phyloP scores from a whole-genome alignment of 305 asterid species.

The Nicotiana rustica region DNA sequence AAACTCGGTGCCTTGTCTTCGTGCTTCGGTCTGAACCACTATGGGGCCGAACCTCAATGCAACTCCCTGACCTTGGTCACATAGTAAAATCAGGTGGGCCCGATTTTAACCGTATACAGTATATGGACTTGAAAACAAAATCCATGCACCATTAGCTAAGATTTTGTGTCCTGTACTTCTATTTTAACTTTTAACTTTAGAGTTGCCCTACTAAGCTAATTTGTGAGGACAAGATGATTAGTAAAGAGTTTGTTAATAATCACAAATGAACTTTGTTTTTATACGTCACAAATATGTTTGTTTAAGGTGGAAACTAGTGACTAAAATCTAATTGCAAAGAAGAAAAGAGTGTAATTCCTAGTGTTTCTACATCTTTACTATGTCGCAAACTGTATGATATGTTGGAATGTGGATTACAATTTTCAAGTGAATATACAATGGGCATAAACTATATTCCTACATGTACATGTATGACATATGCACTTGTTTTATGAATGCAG shows the following conservation, averaged over 20 bases:
- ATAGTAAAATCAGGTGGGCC: too few relatives aligned
- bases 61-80: too few relatives aligned
- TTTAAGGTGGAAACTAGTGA: background rate
- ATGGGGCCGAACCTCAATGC: too few relatives aligned
- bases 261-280: background rate
- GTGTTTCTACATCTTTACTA: background rate
- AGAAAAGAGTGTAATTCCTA: background rate
- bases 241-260: background rate
- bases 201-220: background rate
- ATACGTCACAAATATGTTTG: background rate
- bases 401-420: background rate
- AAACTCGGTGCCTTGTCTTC: too few relatives aligned
- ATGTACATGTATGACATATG: background rate
- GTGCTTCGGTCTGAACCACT: too few relatives aligned
- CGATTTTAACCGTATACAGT: too few relatives aligned
- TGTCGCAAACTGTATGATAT: background rate
- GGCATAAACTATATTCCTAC: background rate
- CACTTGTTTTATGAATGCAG: slow-evolving; percentile 48
- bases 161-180: background rate
- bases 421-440: background rate
- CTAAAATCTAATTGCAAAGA: background rate
- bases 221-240: background rate
- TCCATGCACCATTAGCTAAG: background rate
- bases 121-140: background rate
- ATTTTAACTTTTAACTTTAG: too few relatives aligned